phyloP scores from a whole-genome alignment of 192 early-diverging fungal species.

The Neocallimastix lanati region DNA sequence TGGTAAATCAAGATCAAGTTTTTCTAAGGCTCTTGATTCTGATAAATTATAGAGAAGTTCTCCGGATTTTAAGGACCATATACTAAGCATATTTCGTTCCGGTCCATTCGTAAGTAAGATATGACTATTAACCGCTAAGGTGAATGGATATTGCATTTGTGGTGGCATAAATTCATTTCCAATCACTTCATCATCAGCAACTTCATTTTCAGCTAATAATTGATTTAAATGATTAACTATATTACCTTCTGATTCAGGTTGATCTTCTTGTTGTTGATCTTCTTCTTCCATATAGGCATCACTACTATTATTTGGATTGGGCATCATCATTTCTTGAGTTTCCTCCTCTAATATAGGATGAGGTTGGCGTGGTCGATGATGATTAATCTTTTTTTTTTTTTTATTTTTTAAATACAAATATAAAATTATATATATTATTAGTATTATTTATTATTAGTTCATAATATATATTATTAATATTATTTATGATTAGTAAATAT shows the following conservation, averaged over 20 bases:
- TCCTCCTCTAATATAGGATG: not conserved
- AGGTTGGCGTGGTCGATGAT: not conserved
- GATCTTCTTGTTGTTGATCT: not conserved
- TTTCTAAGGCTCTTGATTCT: not conserved
- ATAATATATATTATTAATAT: too few species aligned
- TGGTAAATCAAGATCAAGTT: not conserved
- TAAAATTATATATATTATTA: too few species aligned
- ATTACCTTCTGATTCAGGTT: too few species aligned
- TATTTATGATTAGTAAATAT: too few species aligned
- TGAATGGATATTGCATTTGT: not conserved
- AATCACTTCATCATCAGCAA: too few species aligned
- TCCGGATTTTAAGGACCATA: not conserved
- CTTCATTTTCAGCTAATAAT: too few species aligned
- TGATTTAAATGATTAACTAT: too few species aligned
- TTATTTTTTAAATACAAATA: too few species aligned
- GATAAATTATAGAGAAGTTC: not conserved
- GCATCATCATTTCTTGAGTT: not conserved
- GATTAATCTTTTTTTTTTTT: not conserved
- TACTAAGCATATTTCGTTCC: not conserved
- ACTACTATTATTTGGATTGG: not conserved
- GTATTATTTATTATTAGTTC: too few species aligned
- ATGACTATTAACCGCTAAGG: not conserved
- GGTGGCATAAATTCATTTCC: too few species aligned
- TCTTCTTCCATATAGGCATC: not conserved
- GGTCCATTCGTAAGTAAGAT: not conserved